Evolutionary conservation across 1,284 basidiomycete species (phyloP).

Genomic region (Cutaneotrichosporon sp.): DNA sequence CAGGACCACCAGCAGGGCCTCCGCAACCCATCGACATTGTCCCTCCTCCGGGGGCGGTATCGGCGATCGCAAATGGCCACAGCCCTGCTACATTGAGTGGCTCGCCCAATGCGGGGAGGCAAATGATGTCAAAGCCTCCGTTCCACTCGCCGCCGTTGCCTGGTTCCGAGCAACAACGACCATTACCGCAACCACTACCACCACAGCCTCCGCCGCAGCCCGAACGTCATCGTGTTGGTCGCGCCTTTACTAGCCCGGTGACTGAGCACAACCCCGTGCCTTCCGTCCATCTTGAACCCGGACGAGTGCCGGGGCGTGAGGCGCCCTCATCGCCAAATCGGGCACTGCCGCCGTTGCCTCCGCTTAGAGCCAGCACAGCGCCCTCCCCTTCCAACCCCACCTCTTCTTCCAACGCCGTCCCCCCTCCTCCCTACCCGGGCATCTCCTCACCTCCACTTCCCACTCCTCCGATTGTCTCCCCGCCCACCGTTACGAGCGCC

Average conservation of each 20-base stretch:
- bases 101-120: not conserved
- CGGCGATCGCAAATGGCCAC: not conserved
- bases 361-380: constrained; percentile 12
- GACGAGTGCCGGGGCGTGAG: not conserved
- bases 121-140: not conserved
- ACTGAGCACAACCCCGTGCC: not conserved
- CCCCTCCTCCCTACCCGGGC: constrained; percentile 8
- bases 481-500: constrained; percentile 1
- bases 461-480: constrained; percentile 11
- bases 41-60: not conserved
- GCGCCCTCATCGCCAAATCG: constrained; percentile 28
- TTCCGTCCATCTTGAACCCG: not conserved
- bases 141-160: constrained; percentile 1
- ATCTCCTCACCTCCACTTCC: constrained; percentile 6
- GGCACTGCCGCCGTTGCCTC: constrained; percentile 34
- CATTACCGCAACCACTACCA: constrained; percentile 10
- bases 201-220: constrained; percentile 45
- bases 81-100: not conserved
- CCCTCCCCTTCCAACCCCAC: constrained; percentile 5
- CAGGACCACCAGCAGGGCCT: not conserved
- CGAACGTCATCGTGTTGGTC: constrained; percentile 28
- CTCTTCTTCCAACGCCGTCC: not conserved
- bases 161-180: not conserved
- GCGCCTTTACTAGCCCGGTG: constrained; percentile 36
- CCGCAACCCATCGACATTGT: not conserved